Conservation (phyloP, 1,284 basidiomycete genomes). For the Ceratobasidium papillatum region DNA sequence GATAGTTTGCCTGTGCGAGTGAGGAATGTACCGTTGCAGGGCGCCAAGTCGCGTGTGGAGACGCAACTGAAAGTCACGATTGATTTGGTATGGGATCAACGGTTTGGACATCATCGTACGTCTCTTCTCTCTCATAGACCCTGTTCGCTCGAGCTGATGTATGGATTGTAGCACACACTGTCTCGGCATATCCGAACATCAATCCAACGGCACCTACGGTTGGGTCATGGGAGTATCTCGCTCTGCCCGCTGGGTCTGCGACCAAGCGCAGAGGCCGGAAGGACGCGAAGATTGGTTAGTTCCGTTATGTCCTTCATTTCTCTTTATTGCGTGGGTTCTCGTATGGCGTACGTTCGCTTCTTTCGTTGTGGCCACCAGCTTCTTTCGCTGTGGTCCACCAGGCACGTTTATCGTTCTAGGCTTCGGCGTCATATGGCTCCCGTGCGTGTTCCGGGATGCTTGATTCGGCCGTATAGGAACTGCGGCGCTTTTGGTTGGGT, state of each 20-base stretch:
- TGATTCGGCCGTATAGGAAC: neutral
- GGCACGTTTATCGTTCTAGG: neutral
- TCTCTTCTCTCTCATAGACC: constrained; percentile 39
- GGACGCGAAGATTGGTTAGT: constrained; percentile 82
- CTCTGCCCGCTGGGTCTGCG: constrained; percentile 77
- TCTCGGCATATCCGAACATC: constrained; percentile 31
- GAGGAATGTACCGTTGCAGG: constrained; percentile 81
- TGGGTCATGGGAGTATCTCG: constrained; percentile 85
- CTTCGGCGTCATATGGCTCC: neutral
- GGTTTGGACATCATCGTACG: constrained; percentile 39
- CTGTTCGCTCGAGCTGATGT: neutral
- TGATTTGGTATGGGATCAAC: constrained; percentile 62
- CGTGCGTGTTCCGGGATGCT: neutral
- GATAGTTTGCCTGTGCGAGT: constrained; percentile 77
- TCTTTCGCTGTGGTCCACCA: neutral
- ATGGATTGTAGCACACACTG: constrained; percentile 27
- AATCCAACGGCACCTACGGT: constrained; percentile 57
- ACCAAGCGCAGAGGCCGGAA: constrained; percentile 85
- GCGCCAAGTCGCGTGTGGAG: constrained; percentile 94
- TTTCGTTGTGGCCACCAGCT: no score
- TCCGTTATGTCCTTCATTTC: neutral
- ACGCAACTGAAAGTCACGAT: constrained; percentile 87
- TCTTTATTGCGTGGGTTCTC: neutral
- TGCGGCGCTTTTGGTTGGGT: no score
- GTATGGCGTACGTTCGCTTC: neutral